phyloP scores from a whole-genome alignment of 1,139 yeast species.

The Chernovozyma sophiae-reginae region DNA sequence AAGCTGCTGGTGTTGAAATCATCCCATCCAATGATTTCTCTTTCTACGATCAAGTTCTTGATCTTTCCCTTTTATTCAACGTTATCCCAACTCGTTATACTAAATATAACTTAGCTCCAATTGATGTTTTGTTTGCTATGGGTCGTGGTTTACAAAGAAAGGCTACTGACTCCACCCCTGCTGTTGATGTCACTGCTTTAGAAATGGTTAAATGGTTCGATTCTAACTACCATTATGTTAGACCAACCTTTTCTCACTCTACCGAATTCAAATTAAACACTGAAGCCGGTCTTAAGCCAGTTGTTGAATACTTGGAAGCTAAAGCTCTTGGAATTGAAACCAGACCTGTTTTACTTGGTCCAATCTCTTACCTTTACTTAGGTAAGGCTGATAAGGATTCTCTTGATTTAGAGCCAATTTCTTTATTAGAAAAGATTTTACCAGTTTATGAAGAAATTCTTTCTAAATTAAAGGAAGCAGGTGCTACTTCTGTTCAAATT shows the following conservation, averaged over 20 bases:
- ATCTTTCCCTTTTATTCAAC: slow-evolving; percentile 87
- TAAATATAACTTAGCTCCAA: slow-evolving; percentile 82
- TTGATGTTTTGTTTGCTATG: slow-evolving; percentile 97
- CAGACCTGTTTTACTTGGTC: slow-evolving; percentile 96
- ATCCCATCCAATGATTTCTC: slow-evolving; percentile 98
- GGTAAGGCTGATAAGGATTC: slow-evolving; percentile 99
- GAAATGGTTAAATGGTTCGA: slow-evolving; percentile 99
- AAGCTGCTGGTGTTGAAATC: slow-evolving; percentile 95
- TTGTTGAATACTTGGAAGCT: slow-evolving; percentile 96
- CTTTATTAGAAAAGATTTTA: slow-evolving; percentile 79
- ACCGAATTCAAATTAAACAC: slow-evolving; percentile 90
- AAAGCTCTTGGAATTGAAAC: slow-evolving; percentile 93
- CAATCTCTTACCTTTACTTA: slow-evolving; percentile 87
- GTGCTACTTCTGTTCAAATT: slow-evolving; percentile 92
- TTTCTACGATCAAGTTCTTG: slow-evolving; percentile 95
- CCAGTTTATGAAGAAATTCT: slow-evolving; percentile 91
- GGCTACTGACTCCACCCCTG: slow-evolving; percentile 81
- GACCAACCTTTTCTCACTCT: slow-evolving; percentile 97
- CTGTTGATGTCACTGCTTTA: slow-evolving; percentile 97
- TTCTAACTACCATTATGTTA: slow-evolving; percentile 98
- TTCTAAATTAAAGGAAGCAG: slow-evolving; percentile 84
- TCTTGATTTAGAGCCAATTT: slow-evolving; percentile 87
- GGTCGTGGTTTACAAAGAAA: slow-evolving; percentile 99
- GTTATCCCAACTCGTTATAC: slow-evolving; percentile 96
- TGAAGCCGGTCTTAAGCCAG: slow-evolving; percentile 80